phyloP scores from a whole-genome alignment of 1,139 yeast genomes.

The Lodderomyces elongisporus region DNA sequence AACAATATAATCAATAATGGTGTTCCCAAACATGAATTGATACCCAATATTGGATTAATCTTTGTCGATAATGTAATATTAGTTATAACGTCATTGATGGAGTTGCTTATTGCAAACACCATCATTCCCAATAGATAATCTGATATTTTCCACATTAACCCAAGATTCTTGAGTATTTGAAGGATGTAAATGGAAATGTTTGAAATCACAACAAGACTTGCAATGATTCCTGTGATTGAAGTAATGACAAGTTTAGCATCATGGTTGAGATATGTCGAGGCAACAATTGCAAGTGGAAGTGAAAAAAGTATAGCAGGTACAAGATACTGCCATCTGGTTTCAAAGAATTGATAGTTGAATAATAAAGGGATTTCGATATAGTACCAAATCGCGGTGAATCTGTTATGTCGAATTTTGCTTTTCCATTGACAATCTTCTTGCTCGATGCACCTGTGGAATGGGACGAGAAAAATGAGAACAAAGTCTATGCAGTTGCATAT shows the following conservation, averaged over 20 bases:
- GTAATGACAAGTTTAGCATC: constrained; percentile 5
- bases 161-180: constrained; percentile 33
- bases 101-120: constrained; percentile 37
- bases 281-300: constrained; percentile 5
- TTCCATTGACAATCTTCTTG: constrained; percentile 10
- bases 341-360: constrained; percentile 16
- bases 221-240: constrained; percentile 22
- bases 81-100: constrained; percentile 39
- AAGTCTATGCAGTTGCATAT: constrained; percentile 16
- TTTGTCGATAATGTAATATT: constrained; percentile 33
- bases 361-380: constrained; percentile 17
- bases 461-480: constrained; percentile 20
- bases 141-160: constrained; percentile 31
- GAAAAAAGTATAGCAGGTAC: constrained; percentile 11
- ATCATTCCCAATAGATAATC: constrained; percentile 39
- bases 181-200: constrained; percentile 25
- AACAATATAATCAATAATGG: constrained; percentile 34
- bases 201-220: constrained; percentile 27
- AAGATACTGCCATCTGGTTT: constrained; percentile 8
- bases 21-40: constrained; percentile 41
- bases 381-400: constrained; percentile 17
- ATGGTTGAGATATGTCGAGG: background rate
- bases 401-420: constrained; percentile 6
- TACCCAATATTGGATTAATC: constrained; percentile 33
- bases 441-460: constrained; percentile 13